Percentiles rank a stretch among this genome's conserved stretches.
These are phyloP conservation scores for Daldinia loculata DNA, from an alignment of 495 filamentous ascomycete species.

Conservation along the genomic window DNA sequence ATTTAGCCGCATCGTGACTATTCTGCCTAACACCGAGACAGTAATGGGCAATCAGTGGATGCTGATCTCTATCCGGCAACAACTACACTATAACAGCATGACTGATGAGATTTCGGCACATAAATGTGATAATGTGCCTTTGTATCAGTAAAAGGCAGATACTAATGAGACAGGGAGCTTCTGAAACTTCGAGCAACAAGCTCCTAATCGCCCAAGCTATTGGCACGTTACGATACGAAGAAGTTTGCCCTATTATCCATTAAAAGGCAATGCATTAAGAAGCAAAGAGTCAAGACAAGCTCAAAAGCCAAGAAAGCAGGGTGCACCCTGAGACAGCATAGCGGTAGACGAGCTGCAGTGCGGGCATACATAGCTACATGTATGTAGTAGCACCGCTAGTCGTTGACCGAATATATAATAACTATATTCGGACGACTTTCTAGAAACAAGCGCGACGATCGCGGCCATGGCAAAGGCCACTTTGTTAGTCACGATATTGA, in stretches of 20 bases:
- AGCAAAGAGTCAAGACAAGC: conserved; percentile 17
- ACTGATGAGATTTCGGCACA: neutral
- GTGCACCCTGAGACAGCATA: conserved; percentile 24
- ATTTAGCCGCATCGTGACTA: conserved; percentile 37
- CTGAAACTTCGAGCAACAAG: neutral
- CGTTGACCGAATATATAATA: conserved; percentile 11
- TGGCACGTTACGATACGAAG: conserved; percentile 7
- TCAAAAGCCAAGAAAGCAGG: conserved; percentile 29
- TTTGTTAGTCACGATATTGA: conserved; percentile 28
- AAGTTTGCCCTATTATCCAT: neutral
- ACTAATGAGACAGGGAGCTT: neutral
- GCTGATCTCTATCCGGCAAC: conserved; percentile 28
- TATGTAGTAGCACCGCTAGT: conserved; percentile 21
- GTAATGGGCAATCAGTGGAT: conserved; percentile 3
- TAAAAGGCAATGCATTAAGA: conserved; percentile 14
- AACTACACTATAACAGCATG: neutral
- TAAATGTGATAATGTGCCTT: conserved; percentile 4
- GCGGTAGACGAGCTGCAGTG: conserved; percentile 31
- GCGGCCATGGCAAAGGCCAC: conserved; percentile 15
- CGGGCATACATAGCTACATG: conserved; percentile 14
- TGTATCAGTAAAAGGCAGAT: neutral
- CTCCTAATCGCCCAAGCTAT: neutral
- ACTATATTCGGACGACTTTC: conserved; percentile 29
- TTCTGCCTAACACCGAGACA: conserved; percentile 21
- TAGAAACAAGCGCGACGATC: conserved; percentile 30